A percentile compares a stretch with the other conserved stretches of the same genome.
Conservation (phyloP, 1,139 yeast genomes). For the Meyerozyma elateridarum region DNA sequence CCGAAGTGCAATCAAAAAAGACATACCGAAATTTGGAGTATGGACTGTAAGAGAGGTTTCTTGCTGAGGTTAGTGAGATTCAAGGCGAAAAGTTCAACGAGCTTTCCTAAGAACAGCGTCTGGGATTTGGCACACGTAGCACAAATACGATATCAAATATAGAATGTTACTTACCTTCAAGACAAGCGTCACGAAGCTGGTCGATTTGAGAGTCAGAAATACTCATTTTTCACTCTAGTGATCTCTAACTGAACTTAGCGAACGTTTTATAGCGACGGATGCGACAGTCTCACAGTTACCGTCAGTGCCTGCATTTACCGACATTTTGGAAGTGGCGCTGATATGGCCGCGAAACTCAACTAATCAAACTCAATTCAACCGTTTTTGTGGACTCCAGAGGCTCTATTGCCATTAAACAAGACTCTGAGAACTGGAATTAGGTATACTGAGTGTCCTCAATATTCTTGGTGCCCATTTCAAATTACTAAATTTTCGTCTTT, state of each 20-base stretch:
- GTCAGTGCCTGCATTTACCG: conserved; percentile 2
- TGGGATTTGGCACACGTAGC: conserved; percentile 11
- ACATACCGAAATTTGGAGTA: conserved; percentile 70
- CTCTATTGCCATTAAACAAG: too few species aligned
- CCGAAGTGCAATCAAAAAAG: background rate
- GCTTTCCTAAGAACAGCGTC: conserved; percentile 4
- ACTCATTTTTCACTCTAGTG: background rate
- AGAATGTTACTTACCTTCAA: conserved; percentile 23
- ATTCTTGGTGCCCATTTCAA: too few species aligned
- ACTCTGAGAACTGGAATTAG: too few species aligned
- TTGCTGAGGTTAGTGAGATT: conserved; percentile 30
- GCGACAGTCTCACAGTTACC: conserved; percentile 2
- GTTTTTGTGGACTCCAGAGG: too few species aligned
- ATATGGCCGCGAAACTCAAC: conserved; percentile 4
- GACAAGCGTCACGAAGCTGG: conserved; percentile 21
- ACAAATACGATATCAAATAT: background rate
- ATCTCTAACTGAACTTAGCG: background rate
- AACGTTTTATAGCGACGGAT: background rate
- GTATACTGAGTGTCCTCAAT: too few species aligned
- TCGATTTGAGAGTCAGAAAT: conserved; percentile 23
- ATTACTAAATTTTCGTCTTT: too few species aligned
- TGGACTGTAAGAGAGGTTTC: conserved; percentile 63
- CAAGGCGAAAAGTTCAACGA: conserved; percentile 1
- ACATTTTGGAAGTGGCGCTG: conserved; percentile 2
- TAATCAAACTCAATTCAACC: too few species aligned